A percentile compares a stretch with the other conserved stretches of the same genome.
phyloP scores from a whole-genome alignment of 495 filamentous ascomycete genomes.

The Xylaria nigripes region DNA sequence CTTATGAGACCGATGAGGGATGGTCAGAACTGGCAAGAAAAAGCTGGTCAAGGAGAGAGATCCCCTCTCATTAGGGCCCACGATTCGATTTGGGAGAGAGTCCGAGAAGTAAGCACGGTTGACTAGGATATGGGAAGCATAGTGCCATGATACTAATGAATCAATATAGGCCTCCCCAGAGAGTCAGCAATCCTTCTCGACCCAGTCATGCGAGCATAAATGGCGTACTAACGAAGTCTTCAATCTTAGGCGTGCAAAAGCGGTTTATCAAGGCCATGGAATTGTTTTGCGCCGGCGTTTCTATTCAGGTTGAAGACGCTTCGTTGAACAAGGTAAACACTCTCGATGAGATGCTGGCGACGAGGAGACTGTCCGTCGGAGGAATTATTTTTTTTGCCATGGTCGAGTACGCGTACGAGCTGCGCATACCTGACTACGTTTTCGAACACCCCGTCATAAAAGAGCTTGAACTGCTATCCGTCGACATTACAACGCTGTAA shows the following conservation, averaged over 20 bases:
- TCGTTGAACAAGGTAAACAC: conserved; percentile 11
- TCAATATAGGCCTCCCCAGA: not conserved
- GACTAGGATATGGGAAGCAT: too few relatives aligned
- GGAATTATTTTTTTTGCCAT: conserved; percentile 27
- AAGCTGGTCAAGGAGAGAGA: not conserved
- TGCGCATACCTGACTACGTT: conserved; percentile 25
- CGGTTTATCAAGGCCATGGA: conserved; percentile 24
- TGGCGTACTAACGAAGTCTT: too few relatives aligned
- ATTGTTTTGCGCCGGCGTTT: conserved; percentile 21
- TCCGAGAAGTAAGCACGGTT: not conserved
- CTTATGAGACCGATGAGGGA: conserved; percentile 18
- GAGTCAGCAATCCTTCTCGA: too few relatives aligned
- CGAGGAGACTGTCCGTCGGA: conserved; percentile 22
- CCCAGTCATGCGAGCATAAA: too few relatives aligned
- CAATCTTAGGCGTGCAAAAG: conserved; percentile 17
- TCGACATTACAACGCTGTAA: conserved; percentile 26
- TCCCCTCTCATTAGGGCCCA: not conserved
- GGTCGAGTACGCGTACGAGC: conserved; percentile 27
- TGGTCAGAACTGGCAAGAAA: not conserved
- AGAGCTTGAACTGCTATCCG: conserved; percentile 26
- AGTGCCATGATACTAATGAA: too few relatives aligned
- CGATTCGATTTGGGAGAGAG: not conserved
- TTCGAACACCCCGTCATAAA: conserved; percentile 23
- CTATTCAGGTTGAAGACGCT: conserved; percentile 20
- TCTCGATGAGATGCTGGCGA: conserved; percentile 20